Evolutionary conservation across 2,329 filamentous ascomycete genomes (phyloP).

Genomic region (Spiromastix sp.): DNA sequence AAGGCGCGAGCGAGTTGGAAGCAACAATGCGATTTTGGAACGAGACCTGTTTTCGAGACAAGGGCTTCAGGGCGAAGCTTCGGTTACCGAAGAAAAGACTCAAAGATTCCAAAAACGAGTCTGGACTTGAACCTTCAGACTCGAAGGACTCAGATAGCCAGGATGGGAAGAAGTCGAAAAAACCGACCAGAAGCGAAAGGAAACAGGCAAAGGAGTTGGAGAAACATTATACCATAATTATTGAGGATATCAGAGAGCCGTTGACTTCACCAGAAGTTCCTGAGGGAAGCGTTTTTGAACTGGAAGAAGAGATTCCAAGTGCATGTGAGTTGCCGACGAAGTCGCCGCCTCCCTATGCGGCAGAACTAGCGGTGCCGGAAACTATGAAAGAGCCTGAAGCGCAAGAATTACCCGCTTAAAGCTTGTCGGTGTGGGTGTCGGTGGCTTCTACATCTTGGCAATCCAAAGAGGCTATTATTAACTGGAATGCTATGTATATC

Average conservation of each 20-base stretch:
- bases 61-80: conserved; percentile 7
- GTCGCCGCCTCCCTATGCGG: too few relatives aligned
- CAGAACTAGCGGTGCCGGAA: too few relatives aligned
- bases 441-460: too few relatives aligned
- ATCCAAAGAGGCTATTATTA: too few relatives aligned
- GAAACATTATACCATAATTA: conserved; percentile 6
- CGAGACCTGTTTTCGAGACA: conserved; percentile 5
- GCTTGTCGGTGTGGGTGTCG: too few relatives aligned
- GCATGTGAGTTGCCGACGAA: too few relatives aligned
- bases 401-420: too few relatives aligned
- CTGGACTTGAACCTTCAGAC: neutral
- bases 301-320: too few relatives aligned
- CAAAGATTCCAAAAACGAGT: neutral
- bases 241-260: conserved; percentile 5
- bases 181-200: neutral
- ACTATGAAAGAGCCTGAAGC: too few relatives aligned
- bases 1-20: conserved; percentile 8
- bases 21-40: conserved; percentile 8
- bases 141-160: neutral
- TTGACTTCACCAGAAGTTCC: conserved; percentile 1
- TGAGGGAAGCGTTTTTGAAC: too few relatives aligned
- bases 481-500: too few relatives aligned
- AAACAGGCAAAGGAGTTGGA: conserved; percentile 7
- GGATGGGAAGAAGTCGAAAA: neutral
- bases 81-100: conserved; percentile 1